Conservation (phyloP, 352 stramenopile species). For the Phytophthora citrophthora region DNA sequence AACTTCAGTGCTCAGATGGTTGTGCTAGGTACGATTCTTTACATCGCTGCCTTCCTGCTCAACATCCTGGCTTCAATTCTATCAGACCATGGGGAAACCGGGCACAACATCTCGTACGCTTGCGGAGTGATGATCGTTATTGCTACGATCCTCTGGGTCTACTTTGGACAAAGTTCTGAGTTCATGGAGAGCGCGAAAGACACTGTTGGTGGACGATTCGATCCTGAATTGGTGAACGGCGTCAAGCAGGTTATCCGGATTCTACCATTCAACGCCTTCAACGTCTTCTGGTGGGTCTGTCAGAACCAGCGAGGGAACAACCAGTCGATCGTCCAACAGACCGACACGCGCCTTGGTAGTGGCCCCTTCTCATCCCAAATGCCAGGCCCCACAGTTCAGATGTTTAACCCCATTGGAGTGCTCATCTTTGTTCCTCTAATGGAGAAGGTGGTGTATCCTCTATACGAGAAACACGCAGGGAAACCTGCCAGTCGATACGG, state of each 20-base stretch:
- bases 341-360: constrained; percentile 51
- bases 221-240: constrained; percentile 50
- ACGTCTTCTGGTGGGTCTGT: constrained; percentile 60
- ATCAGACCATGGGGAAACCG: constrained; percentile 35
- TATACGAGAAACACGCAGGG: constrained; percentile 46
- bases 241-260: constrained; percentile 57
- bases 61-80: constrained; percentile 62
- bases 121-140: constrained; percentile 37
- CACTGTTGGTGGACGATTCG: constrained; percentile 43
- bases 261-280: constrained; percentile 48
- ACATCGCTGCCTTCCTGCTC: constrained; percentile 48
- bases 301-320: constrained; percentile 75
- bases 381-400: constrained; percentile 51
- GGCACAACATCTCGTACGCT: constrained; percentile 58
- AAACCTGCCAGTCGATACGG: constrained; percentile 49
- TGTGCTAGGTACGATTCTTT: constrained; percentile 38
- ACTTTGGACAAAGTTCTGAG: constrained; percentile 45
- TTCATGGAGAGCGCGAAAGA: constrained; percentile 55
- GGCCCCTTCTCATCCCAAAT: constrained; percentile 46
- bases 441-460: constrained; percentile 46
- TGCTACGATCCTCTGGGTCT: constrained; percentile 50
- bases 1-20: constrained; percentile 40
- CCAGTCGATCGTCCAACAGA: constrained; percentile 71
- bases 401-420: constrained; percentile 52
- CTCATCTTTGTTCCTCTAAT: constrained; percentile 48